These are phyloP conservation scores for Boletus rufocinnamomeus DNA, from an alignment of 768 basidiomycete genomes.

Conservation along the genomic window DNA sequence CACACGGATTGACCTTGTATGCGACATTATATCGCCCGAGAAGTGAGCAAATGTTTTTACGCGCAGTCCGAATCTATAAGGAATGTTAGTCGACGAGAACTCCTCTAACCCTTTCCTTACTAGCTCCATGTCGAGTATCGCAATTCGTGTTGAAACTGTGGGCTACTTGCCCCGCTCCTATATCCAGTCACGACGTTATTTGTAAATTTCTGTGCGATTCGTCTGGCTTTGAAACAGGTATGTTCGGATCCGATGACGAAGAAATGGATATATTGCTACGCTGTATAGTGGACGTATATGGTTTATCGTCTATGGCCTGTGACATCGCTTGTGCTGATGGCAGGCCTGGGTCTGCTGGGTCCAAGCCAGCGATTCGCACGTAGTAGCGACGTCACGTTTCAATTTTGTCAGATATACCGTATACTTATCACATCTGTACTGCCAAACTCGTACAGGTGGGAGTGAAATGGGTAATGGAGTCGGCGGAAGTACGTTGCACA, in stretches of 20 bases:
- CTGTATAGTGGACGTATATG: background rate
- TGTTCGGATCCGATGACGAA: background rate
- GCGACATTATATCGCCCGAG: background rate
- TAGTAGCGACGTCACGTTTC: too few relatives aligned
- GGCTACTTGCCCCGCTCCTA: conserved; percentile 1
- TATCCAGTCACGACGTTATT: background rate
- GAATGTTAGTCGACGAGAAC: background rate
- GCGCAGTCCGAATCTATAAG: background rate
- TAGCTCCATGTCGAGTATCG: background rate
- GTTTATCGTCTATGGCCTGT: background rate
- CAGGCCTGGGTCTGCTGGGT: too few relatives aligned
- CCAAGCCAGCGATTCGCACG: background rate
- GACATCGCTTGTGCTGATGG: too few relatives aligned
- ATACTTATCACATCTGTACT: too few relatives aligned
- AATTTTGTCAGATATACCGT: background rate
- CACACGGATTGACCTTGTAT: background rate
- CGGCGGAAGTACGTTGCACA: too few relatives aligned
- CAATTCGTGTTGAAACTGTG: background rate
- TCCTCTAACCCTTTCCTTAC: background rate
- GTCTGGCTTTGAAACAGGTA: background rate
- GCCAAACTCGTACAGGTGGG: too few relatives aligned
- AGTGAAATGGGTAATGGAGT: too few relatives aligned
- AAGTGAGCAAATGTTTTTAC: background rate
- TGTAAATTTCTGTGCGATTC: background rate
- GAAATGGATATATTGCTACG: background rate